Percentiles rank a stretch among this genome's conserved stretches.
Evolutionary conservation across 2,329 filamentous ascomycete genomes (phyloP).

Genomic region (Beauveria pseudobassiana): DNA sequence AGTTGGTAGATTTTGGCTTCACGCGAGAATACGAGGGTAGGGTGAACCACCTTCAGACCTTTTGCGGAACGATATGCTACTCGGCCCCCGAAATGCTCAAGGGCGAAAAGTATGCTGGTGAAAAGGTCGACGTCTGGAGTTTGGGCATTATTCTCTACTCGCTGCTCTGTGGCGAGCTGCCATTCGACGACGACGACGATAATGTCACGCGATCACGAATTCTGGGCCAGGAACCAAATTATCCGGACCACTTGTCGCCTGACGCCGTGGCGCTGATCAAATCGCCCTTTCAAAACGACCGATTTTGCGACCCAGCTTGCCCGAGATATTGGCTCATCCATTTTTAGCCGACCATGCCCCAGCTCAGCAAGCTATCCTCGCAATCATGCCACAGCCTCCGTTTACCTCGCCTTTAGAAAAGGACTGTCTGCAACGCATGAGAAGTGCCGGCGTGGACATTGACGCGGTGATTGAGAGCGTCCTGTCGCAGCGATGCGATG

Average conservation of each 20-base stretch:
- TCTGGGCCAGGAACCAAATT: slow-evolving; percentile 75
- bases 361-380: slow-evolving; percentile 82
- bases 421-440: slow-evolving; percentile 86
- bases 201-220: slow-evolving; percentile 79
- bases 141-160: slow-evolving; percentile 80
- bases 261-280: slow-evolving; percentile 74
- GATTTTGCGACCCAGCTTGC: slow-evolving; percentile 68
- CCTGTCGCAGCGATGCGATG: slow-evolving; percentile 79
- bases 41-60: slow-evolving; percentile 90
- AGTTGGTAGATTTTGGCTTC: slow-evolving; percentile 96
- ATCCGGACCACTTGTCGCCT: slow-evolving; percentile 69
- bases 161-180: slow-evolving; percentile 74
- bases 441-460: slow-evolving; percentile 85
- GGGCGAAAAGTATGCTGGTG: slow-evolving; percentile 93
- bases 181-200: slow-evolving; percentile 95
- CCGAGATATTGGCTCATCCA: slow-evolving; percentile 79
- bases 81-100: slow-evolving; percentile 98
- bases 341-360: slow-evolving; percentile 84
- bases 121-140: slow-evolving; percentile 97
- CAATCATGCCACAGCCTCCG: slow-evolving; percentile 68
- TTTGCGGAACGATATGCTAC: slow-evolving; percentile 96
- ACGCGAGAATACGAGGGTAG: slow-evolving; percentile 96
- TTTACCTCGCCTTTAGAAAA: slow-evolving; percentile 86
- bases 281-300: slow-evolving; percentile 78
- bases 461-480: slow-evolving; percentile 94